Evolutionary conservation across 371 early-diverging fungal species (phyloP).

Genomic region (Apophysomyces trapeziformis): DNA sequence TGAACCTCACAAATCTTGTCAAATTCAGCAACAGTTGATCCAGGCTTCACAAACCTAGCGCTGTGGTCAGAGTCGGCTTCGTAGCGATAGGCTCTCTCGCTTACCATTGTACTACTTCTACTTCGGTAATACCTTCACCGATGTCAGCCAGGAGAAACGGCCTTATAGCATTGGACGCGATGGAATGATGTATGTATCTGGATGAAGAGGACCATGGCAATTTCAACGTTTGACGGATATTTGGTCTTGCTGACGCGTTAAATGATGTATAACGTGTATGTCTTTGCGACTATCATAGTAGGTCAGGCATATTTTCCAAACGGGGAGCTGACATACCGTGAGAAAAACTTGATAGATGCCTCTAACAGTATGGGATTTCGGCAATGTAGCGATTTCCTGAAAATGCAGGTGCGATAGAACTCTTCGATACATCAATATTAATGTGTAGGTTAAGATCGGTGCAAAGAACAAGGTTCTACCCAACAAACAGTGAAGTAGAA

Average conservation of each 20-base stretch:
- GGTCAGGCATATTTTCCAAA: neutral
- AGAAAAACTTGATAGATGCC: neutral
- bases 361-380: neutral
- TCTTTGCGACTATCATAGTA: neutral
- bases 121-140: conserved; percentile 98
- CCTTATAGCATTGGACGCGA: conserved; percentile 45
- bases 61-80: neutral
- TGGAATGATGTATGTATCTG: conserved; percentile 4
- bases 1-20: conserved; percentile 97
- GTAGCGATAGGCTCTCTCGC: neutral
- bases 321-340: neutral
- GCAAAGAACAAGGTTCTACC: neutral
- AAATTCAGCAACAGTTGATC: conserved; percentile 90
- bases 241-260: neutral
- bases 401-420: neutral
- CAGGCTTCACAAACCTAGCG: conserved; percentile 88
- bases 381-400: neutral
- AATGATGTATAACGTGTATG: neutral
- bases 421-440: neutral
- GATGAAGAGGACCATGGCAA: neutral
- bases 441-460: neutral
- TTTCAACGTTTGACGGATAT: neutral
- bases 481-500: neutral
- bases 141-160: conserved; percentile 95
- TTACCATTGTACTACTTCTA: conserved; percentile 96